A percentile compares a stretch with the other conserved stretches of the same genome.
Conservation (phyloP, 345 rosid genomes). For the Gossypium raimondii region DNA sequence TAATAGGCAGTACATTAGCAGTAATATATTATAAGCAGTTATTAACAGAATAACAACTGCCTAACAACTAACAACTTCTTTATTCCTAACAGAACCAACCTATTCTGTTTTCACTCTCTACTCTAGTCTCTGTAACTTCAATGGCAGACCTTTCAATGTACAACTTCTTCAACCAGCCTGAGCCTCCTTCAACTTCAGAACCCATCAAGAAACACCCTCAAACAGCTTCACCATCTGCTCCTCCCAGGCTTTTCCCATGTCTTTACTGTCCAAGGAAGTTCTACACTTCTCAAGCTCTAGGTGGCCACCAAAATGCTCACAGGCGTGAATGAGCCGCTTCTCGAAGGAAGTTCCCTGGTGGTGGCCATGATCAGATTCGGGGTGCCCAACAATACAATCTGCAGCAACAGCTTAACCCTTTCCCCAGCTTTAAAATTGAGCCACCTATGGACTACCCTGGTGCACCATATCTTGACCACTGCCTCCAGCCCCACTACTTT, state of each 20-base stretch:
- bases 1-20: too few relatives aligned
- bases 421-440: not conserved
- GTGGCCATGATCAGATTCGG: not conserved
- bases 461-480: constrained; percentile 13
- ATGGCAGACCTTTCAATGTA: constrained; percentile 45
- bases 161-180: constrained; percentile 34
- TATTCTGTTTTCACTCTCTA: not conserved
- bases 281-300: constrained; percentile 92
- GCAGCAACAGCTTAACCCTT: not conserved
- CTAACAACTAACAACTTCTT: too few relatives aligned
- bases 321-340: constrained; percentile 89
- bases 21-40: too few relatives aligned
- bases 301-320: constrained; percentile 98
- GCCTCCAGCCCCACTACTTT: constrained; percentile 13
- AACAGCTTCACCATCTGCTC: constrained; percentile 16
- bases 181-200: constrained; percentile 21
- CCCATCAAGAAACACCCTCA: constrained; percentile 22
- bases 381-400: not conserved
- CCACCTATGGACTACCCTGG: constrained; percentile 1
- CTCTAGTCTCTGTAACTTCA: constrained; percentile 13
- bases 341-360: constrained; percentile 41
- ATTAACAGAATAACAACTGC: too few relatives aligned
- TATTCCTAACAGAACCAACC: too few relatives aligned
- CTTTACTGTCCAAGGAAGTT: constrained; percentile 86
- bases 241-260: constrained; percentile 55